Evolutionary conservation across 371 early-diverging fungal genomes (phyloP).

Genomic region (Nosema muscidifuracis): DNA sequence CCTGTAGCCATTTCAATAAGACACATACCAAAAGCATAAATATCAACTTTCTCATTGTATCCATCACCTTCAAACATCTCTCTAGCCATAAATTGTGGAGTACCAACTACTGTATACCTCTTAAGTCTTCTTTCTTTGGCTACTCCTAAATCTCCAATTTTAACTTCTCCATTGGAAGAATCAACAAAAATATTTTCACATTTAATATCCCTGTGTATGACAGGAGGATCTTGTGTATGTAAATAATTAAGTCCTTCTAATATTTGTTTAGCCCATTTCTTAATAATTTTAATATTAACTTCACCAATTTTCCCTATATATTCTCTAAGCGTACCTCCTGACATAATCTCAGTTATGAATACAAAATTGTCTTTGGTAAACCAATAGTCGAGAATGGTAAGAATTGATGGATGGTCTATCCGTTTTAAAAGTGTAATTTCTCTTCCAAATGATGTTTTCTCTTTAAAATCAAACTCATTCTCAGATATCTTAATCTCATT

Average conservation of each 20-base stretch:
- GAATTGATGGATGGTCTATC: constrained; percentile 75
- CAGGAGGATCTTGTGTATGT: constrained; percentile 71
- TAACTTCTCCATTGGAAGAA: constrained; percentile 77
- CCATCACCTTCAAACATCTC: constrained; percentile 68
- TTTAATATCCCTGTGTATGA: constrained; percentile 74
- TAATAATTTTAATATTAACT: constrained; percentile 57
- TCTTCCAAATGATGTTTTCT: constrained; percentile 67
- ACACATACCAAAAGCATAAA: constrained; percentile 85
- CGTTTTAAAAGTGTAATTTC: constrained; percentile 68
- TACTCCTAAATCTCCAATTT: constrained; percentile 82
- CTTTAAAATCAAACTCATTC: constrained; percentile 67
- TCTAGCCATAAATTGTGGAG: constrained; percentile 72
- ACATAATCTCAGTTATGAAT: constrained; percentile 84
- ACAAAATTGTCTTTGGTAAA: constrained; percentile 69
- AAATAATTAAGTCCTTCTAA: constrained; percentile 73
- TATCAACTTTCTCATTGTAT: constrained; percentile 78
- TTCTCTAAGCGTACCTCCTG: constrained; percentile 72
- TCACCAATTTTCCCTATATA: constrained; percentile 65
- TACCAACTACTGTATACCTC: constrained; percentile 76
- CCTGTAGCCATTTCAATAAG: constrained; percentile 77
- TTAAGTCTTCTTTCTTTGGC: constrained; percentile 73
- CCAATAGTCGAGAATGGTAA: constrained; percentile 70
- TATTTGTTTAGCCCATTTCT: constrained; percentile 47
- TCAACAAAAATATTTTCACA: constrained; percentile 76
- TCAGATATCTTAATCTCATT: constrained; percentile 68